Conservation (phyloP, 1,284 basidiomycete genomes). For the Ustilago trichophora region DNA sequence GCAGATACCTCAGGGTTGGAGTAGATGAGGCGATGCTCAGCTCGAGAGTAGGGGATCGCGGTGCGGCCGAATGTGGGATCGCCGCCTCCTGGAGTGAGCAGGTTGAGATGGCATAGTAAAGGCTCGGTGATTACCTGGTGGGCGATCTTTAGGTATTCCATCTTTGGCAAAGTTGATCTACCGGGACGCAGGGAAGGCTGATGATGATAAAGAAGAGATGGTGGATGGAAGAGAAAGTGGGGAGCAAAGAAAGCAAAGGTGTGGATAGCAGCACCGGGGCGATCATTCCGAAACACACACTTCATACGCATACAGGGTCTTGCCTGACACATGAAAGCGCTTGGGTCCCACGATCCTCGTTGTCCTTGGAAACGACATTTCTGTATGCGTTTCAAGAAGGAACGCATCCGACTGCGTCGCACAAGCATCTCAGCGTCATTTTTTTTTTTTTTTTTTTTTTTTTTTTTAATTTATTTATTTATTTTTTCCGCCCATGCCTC, state of each 20-base stretch:
- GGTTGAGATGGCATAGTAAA: constrained; percentile 52
- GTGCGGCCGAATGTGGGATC: constrained; percentile 63
- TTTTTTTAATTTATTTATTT: too few species aligned
- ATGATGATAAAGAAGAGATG: neutral
- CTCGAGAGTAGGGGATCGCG: constrained; percentile 44
- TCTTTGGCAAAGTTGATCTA: constrained; percentile 1
- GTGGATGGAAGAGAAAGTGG: neutral
- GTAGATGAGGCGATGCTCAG: constrained; percentile 58
- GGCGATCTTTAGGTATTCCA: constrained; percentile 33
- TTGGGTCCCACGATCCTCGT: too few species aligned
- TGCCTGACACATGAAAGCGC: neutral
- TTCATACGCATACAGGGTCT: neutral
- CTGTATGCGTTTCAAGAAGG: too few species aligned
- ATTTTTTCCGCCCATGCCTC: too few species aligned
- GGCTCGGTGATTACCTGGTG: constrained; percentile 61
- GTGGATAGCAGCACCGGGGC: neutral
- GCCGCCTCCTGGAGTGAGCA: constrained; percentile 47
- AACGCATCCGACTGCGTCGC: neutral
- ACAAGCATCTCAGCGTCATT: neutral
- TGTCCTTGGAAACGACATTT: too few species aligned
- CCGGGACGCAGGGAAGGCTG: neutral
- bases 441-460: neutral
- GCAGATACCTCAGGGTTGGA: constrained; percentile 57
- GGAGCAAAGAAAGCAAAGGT: neutral
- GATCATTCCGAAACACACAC: neutral